Conservation (phyloP, 768 basidiomycete species). For the Hericium coralloides region DNA sequence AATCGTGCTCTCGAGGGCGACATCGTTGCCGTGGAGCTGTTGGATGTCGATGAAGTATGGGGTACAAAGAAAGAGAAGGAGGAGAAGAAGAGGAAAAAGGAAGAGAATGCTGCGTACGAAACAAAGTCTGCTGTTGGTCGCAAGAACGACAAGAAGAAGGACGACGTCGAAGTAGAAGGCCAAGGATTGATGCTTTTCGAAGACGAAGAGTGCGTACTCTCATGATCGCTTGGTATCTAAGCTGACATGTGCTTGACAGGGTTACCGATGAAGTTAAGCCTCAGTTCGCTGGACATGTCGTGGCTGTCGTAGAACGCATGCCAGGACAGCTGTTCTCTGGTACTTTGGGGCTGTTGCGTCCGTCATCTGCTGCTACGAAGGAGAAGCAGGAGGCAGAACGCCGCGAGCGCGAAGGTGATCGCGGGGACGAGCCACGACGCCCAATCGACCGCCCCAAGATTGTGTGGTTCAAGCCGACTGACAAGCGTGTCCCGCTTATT, state of each 20-base stretch:
- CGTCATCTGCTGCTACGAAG: slow-evolving; percentile 94
- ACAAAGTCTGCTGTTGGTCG: slow-evolving; percentile 62
- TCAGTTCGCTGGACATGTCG: slow-evolving; percentile 97
- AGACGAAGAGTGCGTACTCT: slow-evolving; percentile 75
- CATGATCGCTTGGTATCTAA: neutral
- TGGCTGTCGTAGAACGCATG: slow-evolving; percentile 99
- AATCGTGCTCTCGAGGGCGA: slow-evolving; percentile 98
- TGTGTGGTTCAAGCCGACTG: slow-evolving; percentile 99
- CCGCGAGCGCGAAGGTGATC: slow-evolving; percentile 92
- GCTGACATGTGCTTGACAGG: slow-evolving; percentile 27
- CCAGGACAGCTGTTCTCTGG: slow-evolving; percentile 98
- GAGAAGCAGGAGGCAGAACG: slow-evolving; percentile 98
- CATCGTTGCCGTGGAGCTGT: slow-evolving; percentile 93
- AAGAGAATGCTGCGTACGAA: slow-evolving; percentile 96
- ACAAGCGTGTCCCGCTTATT: slow-evolving; percentile 97
- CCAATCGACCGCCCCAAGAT: slow-evolving; percentile 93
- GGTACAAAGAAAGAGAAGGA: slow-evolving; percentile 99
- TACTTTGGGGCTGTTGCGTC: slow-evolving; percentile 88
- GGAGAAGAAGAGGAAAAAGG: slow-evolving; percentile 99
- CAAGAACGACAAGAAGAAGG: slow-evolving; percentile 99
- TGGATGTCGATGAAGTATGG: slow-evolving; percentile 98
- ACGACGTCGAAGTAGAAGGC: slow-evolving; percentile 98
- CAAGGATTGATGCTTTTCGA: slow-evolving; percentile 96
- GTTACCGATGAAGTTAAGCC: slow-evolving; percentile 98
- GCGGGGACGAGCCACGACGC: slow-evolving; percentile 74